A percentile compares a stretch with the other conserved stretches of the same genome.
Evolutionary conservation across 2,329 filamentous ascomycete genomes (phyloP).

Genomic region (Verruconis gallopava): DNA sequence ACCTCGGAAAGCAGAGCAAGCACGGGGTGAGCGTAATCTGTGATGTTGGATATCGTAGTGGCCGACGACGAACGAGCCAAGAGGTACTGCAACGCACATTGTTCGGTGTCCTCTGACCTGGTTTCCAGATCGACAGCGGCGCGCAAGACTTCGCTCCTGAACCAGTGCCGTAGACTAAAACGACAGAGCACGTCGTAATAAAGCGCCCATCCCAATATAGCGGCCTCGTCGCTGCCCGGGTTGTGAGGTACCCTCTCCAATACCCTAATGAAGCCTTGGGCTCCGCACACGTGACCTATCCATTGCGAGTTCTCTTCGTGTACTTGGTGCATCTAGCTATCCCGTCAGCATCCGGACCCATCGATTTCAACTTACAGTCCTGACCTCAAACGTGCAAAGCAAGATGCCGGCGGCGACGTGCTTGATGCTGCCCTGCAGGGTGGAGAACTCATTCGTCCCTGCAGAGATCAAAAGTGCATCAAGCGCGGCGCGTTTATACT

Average conservation of each 20-base stretch:
- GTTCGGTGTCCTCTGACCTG: background rate
- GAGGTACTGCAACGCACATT: background rate
- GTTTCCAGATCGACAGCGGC: background rate
- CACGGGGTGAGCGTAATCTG: background rate
- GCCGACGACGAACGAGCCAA: background rate
- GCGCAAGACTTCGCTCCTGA: background rate
- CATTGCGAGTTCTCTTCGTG: background rate
- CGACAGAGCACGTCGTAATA: background rate
- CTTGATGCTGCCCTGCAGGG: background rate
- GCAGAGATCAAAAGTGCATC: background rate
- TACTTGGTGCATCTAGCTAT: background rate
- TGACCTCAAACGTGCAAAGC: background rate
- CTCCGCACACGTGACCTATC: background rate
- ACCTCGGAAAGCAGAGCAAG: background rate
- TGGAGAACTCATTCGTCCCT: background rate
- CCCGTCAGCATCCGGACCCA: background rate
- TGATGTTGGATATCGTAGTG: background rate
- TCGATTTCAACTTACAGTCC: background rate
- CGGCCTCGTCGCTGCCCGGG: background rate
- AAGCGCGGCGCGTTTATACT: background rate
- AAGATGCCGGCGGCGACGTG: background rate
- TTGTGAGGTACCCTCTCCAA: background rate
- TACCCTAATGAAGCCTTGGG: background rate
- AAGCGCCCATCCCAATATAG: background rate
- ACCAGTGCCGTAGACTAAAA: slow-evolving; percentile 1